Evolutionary conservation across 73 alveolate genomes (phyloP), one percentile per base, ranked within the genome.

Genomic region (Paramecium biaurelia): DNA sequence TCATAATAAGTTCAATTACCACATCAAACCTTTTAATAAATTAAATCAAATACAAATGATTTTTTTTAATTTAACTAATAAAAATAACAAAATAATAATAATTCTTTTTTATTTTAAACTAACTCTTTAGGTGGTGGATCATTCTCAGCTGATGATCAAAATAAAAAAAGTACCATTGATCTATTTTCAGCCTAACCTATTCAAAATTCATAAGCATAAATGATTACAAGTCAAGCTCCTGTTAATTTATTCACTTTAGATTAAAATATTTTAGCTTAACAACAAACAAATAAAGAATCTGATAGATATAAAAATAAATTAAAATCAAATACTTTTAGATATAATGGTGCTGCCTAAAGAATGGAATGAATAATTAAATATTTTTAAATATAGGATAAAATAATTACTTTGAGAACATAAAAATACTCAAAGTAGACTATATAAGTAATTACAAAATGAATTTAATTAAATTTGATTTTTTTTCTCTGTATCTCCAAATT

Each of bases 361-460:
- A n/a, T 53, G 11, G 8, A 53, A 53, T 53, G 68, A 53, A 18
- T 53, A 53, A n/a, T 53, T 18, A 53, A 15, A 18, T 18, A 53
- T 18, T 53, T 53, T n/a, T n/a, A n/a, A 47, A 53, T 53, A 53
- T 53, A 5, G 49, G 12, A 53, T 53, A 53, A 53, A 53, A 53
- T 53, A 53, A 53, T 20, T 53, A 9, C 68, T 18, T 53, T 18
- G 68, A 53, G 30, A 53, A 53, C 15, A 53, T 47, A 53, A 4
- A 49, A n/a, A 53, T n/a, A 53, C 68, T 79, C 90, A 79, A 1
- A 43, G 72, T 79, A 79, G 15, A 23, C 56, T 14, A 43, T 79
- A 79, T 43, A 79, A 42, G 14, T 43, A 79, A 79, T 79, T 47
- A 45, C 90, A 79, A 42, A 79, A 79, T 47, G 42, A 43, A 20